phyloP scores from a whole-genome alignment of 2,329 filamentous ascomycete species.

The Colletotrichum coccodes region DNA sequence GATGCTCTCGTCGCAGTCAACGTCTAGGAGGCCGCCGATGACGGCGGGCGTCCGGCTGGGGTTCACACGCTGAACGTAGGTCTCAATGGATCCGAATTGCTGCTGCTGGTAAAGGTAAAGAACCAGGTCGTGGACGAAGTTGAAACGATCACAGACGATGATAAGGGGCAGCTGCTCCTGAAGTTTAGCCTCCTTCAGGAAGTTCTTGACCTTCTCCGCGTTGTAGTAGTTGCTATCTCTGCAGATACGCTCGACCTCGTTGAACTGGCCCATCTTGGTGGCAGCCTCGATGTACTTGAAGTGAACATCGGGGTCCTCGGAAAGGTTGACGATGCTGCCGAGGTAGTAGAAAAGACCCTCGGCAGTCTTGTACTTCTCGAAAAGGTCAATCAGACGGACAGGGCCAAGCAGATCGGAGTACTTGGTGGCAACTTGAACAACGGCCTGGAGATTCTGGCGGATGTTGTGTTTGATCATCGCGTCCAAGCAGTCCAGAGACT shows the following conservation, averaged over 20 bases:
- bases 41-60: constrained; percentile 90
- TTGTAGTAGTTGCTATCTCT: constrained; percentile 92
- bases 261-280: constrained; percentile 91
- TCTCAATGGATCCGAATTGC: constrained; percentile 98
- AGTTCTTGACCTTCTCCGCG: constrained; percentile 97
- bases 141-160: constrained; percentile 99
- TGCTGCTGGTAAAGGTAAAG: constrained; percentile 99
- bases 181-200: constrained; percentile 94
- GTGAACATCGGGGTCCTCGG: constrained; percentile 92
- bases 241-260: constrained; percentile 97
- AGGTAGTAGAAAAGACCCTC: constrained; percentile 99
- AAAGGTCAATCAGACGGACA: constrained; percentile 87
- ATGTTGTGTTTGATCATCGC: constrained; percentile 98
- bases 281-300: constrained; percentile 99
- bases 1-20: constrained; percentile 95
- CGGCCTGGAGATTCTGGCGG: constrained; percentile 93
- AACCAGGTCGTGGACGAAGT: constrained; percentile 97
- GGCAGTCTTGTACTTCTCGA: constrained; percentile 97
- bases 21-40: constrained; percentile 91
- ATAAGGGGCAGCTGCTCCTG: constrained; percentile 95
- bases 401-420: constrained; percentile 95
- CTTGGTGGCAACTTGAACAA: constrained; percentile 96
- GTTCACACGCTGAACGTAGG: constrained; percentile 98
- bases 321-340: constrained; percentile 96
- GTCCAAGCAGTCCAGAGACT: constrained; percentile 92